Evolutionary conservation across 1,139 yeast species (phyloP).

Genomic region (Candida frijolesensis): DNA sequence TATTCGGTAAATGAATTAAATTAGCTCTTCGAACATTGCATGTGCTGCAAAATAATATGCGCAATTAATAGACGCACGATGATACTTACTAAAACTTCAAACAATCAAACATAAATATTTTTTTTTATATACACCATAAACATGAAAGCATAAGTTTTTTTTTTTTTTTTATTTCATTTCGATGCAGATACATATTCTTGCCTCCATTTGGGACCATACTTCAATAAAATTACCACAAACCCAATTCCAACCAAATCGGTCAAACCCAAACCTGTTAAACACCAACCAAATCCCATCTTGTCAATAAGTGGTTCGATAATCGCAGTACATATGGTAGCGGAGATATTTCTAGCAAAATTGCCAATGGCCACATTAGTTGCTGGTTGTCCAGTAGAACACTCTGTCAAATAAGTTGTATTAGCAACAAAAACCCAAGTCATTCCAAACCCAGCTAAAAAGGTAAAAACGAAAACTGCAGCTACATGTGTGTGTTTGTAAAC

Average conservation of each 20-base stretch:
- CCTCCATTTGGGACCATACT: constrained; percentile 34
- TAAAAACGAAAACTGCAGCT: constrained; percentile 42
- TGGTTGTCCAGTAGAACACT: constrained; percentile 52
- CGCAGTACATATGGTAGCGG: constrained; percentile 59
- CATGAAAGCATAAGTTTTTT: no score
- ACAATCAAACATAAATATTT: no score
- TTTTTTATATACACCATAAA: background rate
- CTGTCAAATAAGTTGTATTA: constrained; percentile 58
- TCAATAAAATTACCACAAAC: constrained; percentile 26
- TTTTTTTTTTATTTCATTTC: background rate
- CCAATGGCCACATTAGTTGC: constrained; percentile 61
- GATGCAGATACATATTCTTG: constrained; percentile 11
- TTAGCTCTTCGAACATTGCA: background rate
- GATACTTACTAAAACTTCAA: background rate
- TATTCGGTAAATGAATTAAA: background rate
- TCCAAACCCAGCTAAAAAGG: constrained; percentile 54
- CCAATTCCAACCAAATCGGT: constrained; percentile 37
- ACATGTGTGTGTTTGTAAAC: constrained; percentile 46
- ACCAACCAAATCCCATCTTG: constrained; percentile 60
- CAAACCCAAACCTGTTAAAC: constrained; percentile 56
- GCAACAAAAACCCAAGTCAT: constrained; percentile 64
- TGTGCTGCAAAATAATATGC: background rate
- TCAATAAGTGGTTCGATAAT: constrained; percentile 41
- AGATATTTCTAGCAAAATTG: constrained; percentile 54
- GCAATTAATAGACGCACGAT: background rate